Percentiles rank a stretch among this genome's conserved stretches.
These are phyloP conservation scores for Blastocystis sp. DNA, from an alignment of 352 stramenopile species.

Conservation along the genomic window DNA sequence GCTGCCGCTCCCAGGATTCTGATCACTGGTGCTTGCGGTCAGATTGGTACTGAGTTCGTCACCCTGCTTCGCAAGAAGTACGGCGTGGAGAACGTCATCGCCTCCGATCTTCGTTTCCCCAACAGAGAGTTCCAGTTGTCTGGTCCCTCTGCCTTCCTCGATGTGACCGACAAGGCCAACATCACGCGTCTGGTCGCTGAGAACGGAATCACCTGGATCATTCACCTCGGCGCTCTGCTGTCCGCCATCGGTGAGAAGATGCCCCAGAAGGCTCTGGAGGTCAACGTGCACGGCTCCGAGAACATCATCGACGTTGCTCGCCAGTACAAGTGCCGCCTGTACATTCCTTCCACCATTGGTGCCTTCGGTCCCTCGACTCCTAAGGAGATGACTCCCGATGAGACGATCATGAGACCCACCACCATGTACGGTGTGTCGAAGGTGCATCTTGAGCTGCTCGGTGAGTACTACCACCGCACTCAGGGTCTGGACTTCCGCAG, in stretches of 20 bases:
- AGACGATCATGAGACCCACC: conserved; percentile 85
- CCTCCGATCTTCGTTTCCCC: conserved; percentile 71
- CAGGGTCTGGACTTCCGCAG: conserved; percentile 86
- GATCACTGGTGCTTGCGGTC: conserved; percentile 72
- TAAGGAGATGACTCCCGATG: conserved; percentile 80
- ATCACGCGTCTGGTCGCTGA: conserved; percentile 76
- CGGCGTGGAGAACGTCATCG: conserved; percentile 73
- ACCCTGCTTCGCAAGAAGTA: conserved; percentile 71
- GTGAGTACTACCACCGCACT: conserved; percentile 86
- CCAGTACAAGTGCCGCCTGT: conserved; percentile 83
- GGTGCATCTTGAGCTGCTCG: conserved; percentile 83
- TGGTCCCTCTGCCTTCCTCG: conserved; percentile 73
- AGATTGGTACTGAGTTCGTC: conserved; percentile 73
- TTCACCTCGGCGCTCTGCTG: conserved; percentile 85
- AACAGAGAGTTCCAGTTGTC: conserved; percentile 47
- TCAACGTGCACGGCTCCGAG: conserved; percentile 84
- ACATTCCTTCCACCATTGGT: conserved; percentile 84
- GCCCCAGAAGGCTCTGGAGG: conserved; percentile 79
- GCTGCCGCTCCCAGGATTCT: conserved; percentile 53
- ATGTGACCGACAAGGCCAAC: conserved; percentile 71
- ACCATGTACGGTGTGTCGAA: conserved; percentile 89
- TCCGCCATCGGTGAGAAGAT: conserved; percentile 85
- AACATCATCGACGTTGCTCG: conserved; percentile 85
- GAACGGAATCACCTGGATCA: conserved; percentile 82
- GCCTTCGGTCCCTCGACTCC: conserved; percentile 84